Evolutionary conservation across 192 early-diverging fungal species (phyloP).

Genomic region (Bifiguratus adelaidae): DNA sequence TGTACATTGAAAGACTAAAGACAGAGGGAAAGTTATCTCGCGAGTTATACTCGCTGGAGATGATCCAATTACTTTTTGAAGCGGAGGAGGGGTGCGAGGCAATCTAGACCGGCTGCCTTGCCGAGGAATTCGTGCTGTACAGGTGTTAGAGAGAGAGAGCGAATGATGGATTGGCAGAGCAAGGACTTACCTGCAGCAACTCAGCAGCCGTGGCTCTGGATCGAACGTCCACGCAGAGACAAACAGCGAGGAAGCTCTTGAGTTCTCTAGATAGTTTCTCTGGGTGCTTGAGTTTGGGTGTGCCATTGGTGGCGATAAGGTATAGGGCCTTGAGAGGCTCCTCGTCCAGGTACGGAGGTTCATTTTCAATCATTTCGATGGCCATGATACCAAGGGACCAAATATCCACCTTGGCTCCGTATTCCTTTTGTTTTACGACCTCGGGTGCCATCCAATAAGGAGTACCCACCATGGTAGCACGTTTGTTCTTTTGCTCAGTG

Average conservation of each 20-base stretch:
- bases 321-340: constrained; percentile 93
- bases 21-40: too few relatives aligned
- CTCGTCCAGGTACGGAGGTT: constrained; percentile 93
- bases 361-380: constrained; percentile 95
- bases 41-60: too few relatives aligned
- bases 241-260: constrained; percentile 78
- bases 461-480: constrained; percentile 83
- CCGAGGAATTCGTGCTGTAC: constrained; percentile 64
- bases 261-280: constrained; percentile 68
- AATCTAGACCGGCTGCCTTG: constrained; percentile 43
- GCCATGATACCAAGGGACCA: constrained; percentile 97
- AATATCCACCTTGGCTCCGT: constrained; percentile 70
- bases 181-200: constrained; percentile 49
- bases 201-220: constrained; percentile 70
- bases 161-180: background rate
- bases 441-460: constrained; percentile 88
- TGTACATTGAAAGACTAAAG: too few relatives aligned
- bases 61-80: too few relatives aligned
- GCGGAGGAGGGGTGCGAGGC: constrained; percentile 55
- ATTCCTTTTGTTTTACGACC: constrained; percentile 74
- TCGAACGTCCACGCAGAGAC: constrained; percentile 79
- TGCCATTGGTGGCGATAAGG: constrained; percentile 93
- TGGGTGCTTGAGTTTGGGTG: constrained; percentile 82
- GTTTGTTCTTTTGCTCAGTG: constrained; percentile 72
- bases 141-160: background rate